Conservation (phyloP, 441 rosid genomes). For the Syzygium syzygioides region DNA sequence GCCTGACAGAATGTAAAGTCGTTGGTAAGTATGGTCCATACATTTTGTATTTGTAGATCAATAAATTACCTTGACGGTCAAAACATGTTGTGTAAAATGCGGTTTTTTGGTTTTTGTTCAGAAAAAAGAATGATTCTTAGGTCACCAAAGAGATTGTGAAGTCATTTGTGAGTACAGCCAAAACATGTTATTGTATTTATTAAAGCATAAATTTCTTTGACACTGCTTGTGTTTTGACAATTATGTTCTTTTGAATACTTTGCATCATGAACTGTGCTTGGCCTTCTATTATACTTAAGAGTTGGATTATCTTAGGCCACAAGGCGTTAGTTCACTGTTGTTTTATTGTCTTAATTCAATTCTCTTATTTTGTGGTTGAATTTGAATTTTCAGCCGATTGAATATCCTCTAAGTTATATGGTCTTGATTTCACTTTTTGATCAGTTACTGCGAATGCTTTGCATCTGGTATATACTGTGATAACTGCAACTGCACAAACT, state of each 20-base stretch:
- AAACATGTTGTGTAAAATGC: not conserved
- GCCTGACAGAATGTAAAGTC: not conserved
- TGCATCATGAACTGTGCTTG: not conserved
- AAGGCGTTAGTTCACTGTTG: not conserved
- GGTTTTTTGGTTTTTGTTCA: not conserved
- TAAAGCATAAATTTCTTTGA: not conserved
- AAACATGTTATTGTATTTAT: not conserved
- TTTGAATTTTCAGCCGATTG: not conserved
- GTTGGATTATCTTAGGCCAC: not conserved
- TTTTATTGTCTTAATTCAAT: not conserved
- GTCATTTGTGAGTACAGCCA: not conserved
- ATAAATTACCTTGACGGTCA: not conserved
- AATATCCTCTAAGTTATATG: not conserved
- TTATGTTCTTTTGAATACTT: not conserved
- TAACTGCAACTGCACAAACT: constrained; percentile 90
- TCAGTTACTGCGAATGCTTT: constrained; percentile 97
- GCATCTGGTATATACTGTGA: constrained; percentile 88
- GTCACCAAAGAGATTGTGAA: not conserved
- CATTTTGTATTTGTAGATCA: not conserved
- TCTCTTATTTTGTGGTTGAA: not conserved
- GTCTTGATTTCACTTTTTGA: not conserved
- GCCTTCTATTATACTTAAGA: not conserved
- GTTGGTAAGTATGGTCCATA: not conserved
- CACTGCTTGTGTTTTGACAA: not conserved
- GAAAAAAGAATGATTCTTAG: not conserved